Conservation (phyloP, 2,329 filamentous ascomycete species). For the Ophiostoma ulmi region DNA sequence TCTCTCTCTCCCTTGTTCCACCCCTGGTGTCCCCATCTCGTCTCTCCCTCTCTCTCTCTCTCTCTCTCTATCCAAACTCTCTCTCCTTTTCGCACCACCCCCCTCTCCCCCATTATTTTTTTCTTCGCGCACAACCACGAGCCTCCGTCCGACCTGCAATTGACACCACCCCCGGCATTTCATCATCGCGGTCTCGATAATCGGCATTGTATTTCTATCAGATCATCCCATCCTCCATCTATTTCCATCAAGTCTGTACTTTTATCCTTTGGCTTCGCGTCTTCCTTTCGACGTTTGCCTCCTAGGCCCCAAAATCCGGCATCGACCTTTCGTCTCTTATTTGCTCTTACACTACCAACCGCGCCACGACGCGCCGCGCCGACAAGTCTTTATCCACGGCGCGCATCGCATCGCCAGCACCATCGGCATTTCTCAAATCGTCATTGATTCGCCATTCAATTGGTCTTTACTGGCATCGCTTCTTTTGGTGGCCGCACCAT, state of each 20-base stretch:
- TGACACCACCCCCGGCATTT: conserved; percentile 4
- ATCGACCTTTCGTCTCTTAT: neutral
- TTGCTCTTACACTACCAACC: neutral
- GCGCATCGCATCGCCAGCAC: conserved; percentile 12
- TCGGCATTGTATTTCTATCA: neutral
- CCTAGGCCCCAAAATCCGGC: neutral
- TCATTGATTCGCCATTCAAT: conserved; percentile 11
- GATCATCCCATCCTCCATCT: neutral
- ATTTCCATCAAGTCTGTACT: neutral
- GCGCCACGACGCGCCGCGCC: conserved; percentile 23
- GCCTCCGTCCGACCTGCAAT: conserved; percentile 15
- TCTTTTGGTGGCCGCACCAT: conserved; percentile 9
- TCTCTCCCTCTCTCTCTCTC: neutral
- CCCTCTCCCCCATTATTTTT: conserved; percentile 19
- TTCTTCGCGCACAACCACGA: conserved; percentile 11
- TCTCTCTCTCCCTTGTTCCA: conserved; percentile 10
- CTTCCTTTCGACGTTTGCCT: neutral
- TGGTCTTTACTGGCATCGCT: neutral
- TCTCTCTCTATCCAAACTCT: neutral
- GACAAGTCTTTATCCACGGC: conserved; percentile 8
- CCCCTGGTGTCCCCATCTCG: conserved; percentile 5
- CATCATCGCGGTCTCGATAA: conserved; percentile 6
- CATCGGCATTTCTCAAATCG: neutral
- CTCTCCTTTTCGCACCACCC: conserved; percentile 17
- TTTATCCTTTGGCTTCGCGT: neutral